Evolutionary conservation across 352 stramenopile genomes (phyloP), one percentile per base, ranked within the genome.

Genomic region (Globisporangium ultimum): DNA sequence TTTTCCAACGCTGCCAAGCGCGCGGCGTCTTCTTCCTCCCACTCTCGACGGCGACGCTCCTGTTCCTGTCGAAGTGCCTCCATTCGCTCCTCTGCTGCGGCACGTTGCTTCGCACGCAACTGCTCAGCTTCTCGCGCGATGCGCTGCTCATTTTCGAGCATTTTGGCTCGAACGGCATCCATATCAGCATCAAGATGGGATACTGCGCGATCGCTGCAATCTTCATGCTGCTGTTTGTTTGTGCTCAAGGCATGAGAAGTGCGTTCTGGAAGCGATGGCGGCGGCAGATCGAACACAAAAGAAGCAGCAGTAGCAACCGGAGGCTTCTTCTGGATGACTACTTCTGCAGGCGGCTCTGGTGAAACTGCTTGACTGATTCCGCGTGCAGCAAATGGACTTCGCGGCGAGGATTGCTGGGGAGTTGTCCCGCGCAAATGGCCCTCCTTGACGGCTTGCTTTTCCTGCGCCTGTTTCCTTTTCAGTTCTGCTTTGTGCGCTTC

Each of bases 11-110:
- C 73, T 36, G 66, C 72, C 0, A 91, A 55, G 10, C 70, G 70
- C 0, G 69, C 69, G 0, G 65, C 68, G 56, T 91, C 84, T 36
- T 91, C 77, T 13, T 78, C 66, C 55, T 91, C 84, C 80, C 83
- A 92, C 58, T 89, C 68, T 17, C 67, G 72, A 11, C 82, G 80
- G 17, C 85, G 72, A 10, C 70, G 68, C 13, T 89, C 80, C 58
- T 95, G 84, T 55, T 95, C 84, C 8, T 72, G 62, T 10, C 76
- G 71, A 2, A 93, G 52, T 2, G 70, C 76, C 32, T 74, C 71
- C 67, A 91, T 78, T 0, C 80, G 69, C 15, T 76, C 66, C 58
- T 91, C 78, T 12, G 76, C 72, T n/a, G 75, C 80, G 9, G 60
- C 48, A 0, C 68, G 76, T 51, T 88, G 79, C 12, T 70, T 72